A percentile compares a stretch with the other conserved stretches of the same genome.
These are phyloP conservation scores for Rachicladosporium sp. DNA, from an alignment of 2,329 filamentous ascomycete genomes.

Conservation along the genomic window DNA sequence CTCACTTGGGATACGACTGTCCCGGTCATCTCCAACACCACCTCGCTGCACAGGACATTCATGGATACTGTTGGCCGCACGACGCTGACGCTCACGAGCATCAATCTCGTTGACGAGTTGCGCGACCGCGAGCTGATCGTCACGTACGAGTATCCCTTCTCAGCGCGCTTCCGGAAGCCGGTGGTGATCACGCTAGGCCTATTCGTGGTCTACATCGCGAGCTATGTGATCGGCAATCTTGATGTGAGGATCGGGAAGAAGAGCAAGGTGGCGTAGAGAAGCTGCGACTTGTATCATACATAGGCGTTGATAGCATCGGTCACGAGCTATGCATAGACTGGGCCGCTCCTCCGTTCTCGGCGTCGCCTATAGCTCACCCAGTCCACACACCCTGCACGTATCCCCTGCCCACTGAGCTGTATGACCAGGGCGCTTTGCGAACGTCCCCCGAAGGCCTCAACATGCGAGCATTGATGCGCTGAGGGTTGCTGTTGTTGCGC, in stretches of 20 bases:
- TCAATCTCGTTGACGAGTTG: constrained; percentile 83
- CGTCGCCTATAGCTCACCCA: no score
- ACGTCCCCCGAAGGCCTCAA: no score
- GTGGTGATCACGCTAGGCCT: constrained; percentile 64
- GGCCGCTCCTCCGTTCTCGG: no score
- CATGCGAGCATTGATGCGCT: no score
- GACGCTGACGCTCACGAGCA: constrained; percentile 62
- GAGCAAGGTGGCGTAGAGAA: constrained; percentile 8
- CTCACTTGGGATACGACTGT: constrained; percentile 46
- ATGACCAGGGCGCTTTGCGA: no score
- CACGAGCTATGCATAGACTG: no score
- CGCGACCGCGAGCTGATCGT: constrained; percentile 74
- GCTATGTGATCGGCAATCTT: constrained; percentile 64
- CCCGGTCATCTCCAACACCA: constrained; percentile 51
- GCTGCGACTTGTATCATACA: no score
- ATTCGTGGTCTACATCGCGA: constrained; percentile 59
- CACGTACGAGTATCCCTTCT: constrained; percentile 71
- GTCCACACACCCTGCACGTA: no score
- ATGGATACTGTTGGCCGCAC: constrained; percentile 89
- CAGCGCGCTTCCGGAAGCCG: constrained; percentile 72
- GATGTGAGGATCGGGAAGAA: constrained; percentile 61
- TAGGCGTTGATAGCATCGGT: no score
- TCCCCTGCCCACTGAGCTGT: no score
- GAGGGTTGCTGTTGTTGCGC: no score
- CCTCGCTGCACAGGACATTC: constrained; percentile 68